Conservation (phyloP, 1,284 basidiomycete species). For the Apiotrichum mycotoxinovorans region DNA sequence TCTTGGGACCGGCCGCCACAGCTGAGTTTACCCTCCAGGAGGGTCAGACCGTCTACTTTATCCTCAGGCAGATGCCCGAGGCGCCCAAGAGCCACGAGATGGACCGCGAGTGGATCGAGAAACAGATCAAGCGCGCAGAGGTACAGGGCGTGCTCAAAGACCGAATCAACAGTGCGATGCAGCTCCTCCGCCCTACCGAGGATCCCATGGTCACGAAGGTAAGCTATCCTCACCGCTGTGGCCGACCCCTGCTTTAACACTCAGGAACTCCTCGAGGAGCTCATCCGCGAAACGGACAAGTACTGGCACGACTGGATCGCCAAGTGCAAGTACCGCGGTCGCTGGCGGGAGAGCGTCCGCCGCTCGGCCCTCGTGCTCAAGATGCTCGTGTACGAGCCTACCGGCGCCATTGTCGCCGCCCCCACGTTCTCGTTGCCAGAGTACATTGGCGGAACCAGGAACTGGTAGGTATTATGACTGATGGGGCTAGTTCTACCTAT, state of each 20-base stretch:
- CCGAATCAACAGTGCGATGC: slow-evolving; percentile 56
- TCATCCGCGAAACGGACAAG: slow-evolving; percentile 59
- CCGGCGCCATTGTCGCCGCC: slow-evolving; percentile 78
- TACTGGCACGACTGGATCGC: slow-evolving; percentile 86
- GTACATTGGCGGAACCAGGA: slow-evolving; percentile 77
- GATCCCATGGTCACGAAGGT: slow-evolving; percentile 66
- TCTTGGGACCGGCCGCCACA: slow-evolving; percentile 38
- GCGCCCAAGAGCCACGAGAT: slow-evolving; percentile 16
- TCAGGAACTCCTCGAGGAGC: slow-evolving; percentile 26
- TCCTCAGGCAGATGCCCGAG: slow-evolving; percentile 60
- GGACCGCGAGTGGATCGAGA: not conserved
- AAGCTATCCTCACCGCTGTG: not conserved
- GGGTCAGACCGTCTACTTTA: slow-evolving; percentile 79
- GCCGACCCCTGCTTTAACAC: slow-evolving; percentile 8
- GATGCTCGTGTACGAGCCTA: slow-evolving; percentile 51
- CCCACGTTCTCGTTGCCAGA: slow-evolving; percentile 91
- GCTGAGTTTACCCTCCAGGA: slow-evolving; percentile 62
- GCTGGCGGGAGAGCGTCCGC: slow-evolving; percentile 90
- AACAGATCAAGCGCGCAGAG: not conserved
- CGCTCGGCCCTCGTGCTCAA: slow-evolving; percentile 74
- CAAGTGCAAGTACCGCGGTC: slow-evolving; percentile 65
- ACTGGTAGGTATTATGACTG: slow-evolving; percentile 58
- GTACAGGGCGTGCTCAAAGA: slow-evolving; percentile 23
- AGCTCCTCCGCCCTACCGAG: slow-evolving; percentile 56
- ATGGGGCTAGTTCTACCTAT: too few relatives aligned